phyloP scores from a whole-genome alignment of 768 basidiomycete species.

The Hortiboletus flavorubellus region DNA sequence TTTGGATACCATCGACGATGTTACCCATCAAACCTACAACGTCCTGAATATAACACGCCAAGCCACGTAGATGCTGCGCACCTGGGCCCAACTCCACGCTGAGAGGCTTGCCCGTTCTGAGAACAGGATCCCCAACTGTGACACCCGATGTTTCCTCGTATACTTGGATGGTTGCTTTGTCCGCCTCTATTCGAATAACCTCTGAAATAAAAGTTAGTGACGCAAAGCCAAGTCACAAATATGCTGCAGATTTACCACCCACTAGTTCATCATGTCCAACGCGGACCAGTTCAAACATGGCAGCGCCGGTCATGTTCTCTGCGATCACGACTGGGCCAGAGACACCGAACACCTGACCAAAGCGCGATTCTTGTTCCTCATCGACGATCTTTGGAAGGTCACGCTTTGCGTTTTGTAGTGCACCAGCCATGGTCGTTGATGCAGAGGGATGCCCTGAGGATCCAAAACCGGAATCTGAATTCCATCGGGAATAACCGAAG shows the following conservation, averaged over 20 bases:
- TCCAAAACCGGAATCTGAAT: constrained; percentile 32
- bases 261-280: constrained; percentile 98
- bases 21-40: constrained; percentile 92
- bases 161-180: constrained; percentile 98
- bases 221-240: background rate
- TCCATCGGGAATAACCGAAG: constrained; percentile 22
- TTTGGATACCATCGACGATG: constrained; percentile 96
- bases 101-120: constrained; percentile 96
- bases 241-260: constrained; percentile 59
- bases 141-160: constrained; percentile 99
- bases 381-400: constrained; percentile 85
- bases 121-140: constrained; percentile 96
- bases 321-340: constrained; percentile 99
- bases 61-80: constrained; percentile 33
- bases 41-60: background rate
- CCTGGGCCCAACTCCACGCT: constrained; percentile 98
- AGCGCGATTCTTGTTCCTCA: constrained; percentile 85
- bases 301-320: constrained; percentile 90
- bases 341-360: constrained; percentile 90
- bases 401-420: constrained; percentile 85
- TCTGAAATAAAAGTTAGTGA: constrained; percentile 48
- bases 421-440: constrained; percentile 74
- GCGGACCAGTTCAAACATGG: constrained; percentile 97
- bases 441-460: background rate
- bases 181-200: constrained; percentile 98